These are phyloP conservation scores for Rhytidhysteron rufulum DNA, from an alignment of 2,329 filamentous ascomycete genomes.

Conservation along the genomic window DNA sequence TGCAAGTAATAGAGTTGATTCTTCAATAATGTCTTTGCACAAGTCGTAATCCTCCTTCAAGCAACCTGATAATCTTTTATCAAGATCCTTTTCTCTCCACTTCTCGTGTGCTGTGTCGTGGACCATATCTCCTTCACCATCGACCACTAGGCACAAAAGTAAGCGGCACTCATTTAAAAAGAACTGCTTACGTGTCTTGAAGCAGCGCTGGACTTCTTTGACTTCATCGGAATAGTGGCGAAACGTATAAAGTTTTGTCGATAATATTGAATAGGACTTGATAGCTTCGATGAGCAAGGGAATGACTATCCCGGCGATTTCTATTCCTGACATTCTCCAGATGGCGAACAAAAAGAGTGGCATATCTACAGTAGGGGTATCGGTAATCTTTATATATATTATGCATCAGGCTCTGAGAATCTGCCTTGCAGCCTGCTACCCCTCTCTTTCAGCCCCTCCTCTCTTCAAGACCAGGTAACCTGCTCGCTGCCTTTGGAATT, in stretches of 20 bases:
- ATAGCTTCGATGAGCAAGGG: slow-evolving; percentile 19
- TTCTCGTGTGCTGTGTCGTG: slow-evolving; percentile 10
- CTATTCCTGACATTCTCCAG: slow-evolving; percentile 6
- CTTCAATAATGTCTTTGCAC: slow-evolving; percentile 14
- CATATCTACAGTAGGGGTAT: too few relatives aligned
- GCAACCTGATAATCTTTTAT: slow-evolving; percentile 11
- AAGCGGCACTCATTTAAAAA: slow-evolving; percentile 21
- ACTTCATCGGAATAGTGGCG: slow-evolving; percentile 17
- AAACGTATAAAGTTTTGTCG: slow-evolving; percentile 12
- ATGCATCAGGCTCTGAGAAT: too few relatives aligned
- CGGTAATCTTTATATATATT: too few relatives aligned
- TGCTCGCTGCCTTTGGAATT: too few relatives aligned
- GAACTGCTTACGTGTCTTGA: slow-evolving; percentile 13
- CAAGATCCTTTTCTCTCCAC: slow-evolving; percentile 14
- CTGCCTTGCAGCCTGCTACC: too few relatives aligned
- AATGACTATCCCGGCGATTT: slow-evolving; percentile 16
- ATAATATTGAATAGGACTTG: slow-evolving; percentile 14
- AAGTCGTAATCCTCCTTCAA: slow-evolving; percentile 13
- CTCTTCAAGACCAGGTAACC: too few relatives aligned
- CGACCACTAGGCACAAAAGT: slow-evolving; percentile 11
- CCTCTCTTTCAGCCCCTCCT: too few relatives aligned
- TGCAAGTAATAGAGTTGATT: slow-evolving; percentile 10
- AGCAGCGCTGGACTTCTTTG: slow-evolving; percentile 9
- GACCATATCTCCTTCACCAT: slow-evolving; percentile 17
- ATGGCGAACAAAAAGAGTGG: too few relatives aligned